Evolutionary conservation across 1,139 yeast genomes (phyloP).

Genomic region (Protomyces pachydermus): DNA sequence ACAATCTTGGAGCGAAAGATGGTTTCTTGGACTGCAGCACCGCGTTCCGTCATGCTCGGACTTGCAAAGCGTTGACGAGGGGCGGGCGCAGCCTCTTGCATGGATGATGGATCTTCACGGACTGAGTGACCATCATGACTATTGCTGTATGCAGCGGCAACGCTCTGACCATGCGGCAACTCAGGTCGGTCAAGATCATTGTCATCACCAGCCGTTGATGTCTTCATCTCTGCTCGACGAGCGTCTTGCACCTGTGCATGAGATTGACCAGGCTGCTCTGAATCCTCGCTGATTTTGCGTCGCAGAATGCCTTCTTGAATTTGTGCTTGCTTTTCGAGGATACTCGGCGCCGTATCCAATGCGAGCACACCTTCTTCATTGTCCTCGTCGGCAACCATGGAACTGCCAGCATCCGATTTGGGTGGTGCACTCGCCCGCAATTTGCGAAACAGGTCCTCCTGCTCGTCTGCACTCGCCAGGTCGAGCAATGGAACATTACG

Average conservation of each 20-base stretch:
- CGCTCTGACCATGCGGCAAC: background rate
- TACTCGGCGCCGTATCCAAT: conserved; percentile 13
- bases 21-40: conserved; percentile 23
- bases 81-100: background rate
- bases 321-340: conserved; percentile 16
- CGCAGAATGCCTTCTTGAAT: conserved; percentile 18
- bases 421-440: conserved; percentile 23
- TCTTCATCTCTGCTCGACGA: background rate
- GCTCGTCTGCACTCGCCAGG: conserved; percentile 16
- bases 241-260: background rate
- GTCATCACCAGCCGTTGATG: background rate
- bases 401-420: conserved; percentile 22
- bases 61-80: background rate
- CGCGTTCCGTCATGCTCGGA: conserved; percentile 21
- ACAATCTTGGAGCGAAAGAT: conserved; percentile 21
- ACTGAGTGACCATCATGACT: conserved; percentile 1
- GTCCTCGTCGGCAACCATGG: conserved; percentile 23
- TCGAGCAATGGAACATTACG: conserved; percentile 16
- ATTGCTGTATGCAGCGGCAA: conserved; percentile 14
- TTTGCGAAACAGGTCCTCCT: conserved; percentile 19
- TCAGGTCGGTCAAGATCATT: background rate
- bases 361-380: conserved; percentile 18
- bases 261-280: background rate
- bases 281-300: conserved; percentile 24
- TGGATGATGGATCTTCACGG: background rate